Base-by-base conservation (phyloP, 306 rosid species). In the Crataegus laevigata region DNA sequence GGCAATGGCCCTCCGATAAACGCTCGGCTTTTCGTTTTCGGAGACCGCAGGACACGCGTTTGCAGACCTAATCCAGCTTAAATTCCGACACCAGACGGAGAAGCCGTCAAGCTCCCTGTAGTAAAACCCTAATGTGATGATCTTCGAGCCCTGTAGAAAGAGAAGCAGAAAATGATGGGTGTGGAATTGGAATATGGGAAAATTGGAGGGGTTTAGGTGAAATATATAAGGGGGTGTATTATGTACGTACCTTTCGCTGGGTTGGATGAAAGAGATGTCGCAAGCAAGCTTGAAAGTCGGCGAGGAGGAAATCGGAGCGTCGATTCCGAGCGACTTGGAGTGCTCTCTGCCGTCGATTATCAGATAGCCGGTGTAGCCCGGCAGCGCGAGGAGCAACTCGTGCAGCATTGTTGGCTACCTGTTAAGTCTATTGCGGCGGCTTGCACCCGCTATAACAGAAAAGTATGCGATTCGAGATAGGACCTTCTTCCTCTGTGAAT, bases 341-440 rank as follows among this genome's bases (percentile, higher is more conserved):
- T 77, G 87, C 51, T 89, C 91, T 80, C 89, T 83, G 79, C 73
- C 82, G 82, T 94, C 98, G 87, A 92, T 79, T 59, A 94, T 92
- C 58, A 94, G 87, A 84, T 94, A 98, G 80, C 99, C 98, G 78
- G 98, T 94, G 90, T 86, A 94, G 71, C 99, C 99, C 54, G 90
- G 59, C 14, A 94, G 87, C 10, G 99, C 87, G 2, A 94, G 90
- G 19, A 94, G 84, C 82, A 94, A 82, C 88, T 94, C 99, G 88
- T 94, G 98, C 68, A 94, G 73, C 99, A 94, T 92, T 79, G 63
- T 32, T 45, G 57, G 26, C 29, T 40, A n/a, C n/a, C n/a, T n/a
- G n/a, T n/a, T n/a, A n/a, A n/a, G n/a, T n/a, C n/a, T n/a, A n/a
- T n/a, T n/a, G n/a, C n/a, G n/a, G n/a, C n/a, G n/a, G n/a, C n/a